Conservation (phyloP, 2,329 filamentous ascomycete species). For the Venturia carpophila region DNA sequence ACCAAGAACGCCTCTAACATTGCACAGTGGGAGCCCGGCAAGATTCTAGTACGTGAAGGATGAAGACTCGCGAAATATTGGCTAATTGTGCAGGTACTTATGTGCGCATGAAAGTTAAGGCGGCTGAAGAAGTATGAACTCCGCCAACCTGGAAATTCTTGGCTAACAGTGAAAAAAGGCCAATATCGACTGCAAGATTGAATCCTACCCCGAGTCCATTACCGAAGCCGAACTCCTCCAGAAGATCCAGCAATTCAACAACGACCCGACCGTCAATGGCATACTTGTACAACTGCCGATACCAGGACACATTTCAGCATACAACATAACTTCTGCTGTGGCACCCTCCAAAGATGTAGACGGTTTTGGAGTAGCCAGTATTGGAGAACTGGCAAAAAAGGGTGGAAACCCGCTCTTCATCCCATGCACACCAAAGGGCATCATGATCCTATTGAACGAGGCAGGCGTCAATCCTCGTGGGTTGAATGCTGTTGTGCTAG, state of each 20-base stretch:
- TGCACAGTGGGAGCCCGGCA: constrained; percentile 75
- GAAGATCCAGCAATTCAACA: constrained; percentile 73
- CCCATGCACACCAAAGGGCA: constrained; percentile 93
- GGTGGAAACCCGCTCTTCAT: constrained; percentile 83
- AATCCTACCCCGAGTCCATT: constrained; percentile 75
- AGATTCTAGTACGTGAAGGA: constrained; percentile 66
- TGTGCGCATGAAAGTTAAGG: constrained; percentile 99
- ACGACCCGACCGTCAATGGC: constrained; percentile 77
- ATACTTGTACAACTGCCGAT: constrained; percentile 91
- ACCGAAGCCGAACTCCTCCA: constrained; percentile 80
- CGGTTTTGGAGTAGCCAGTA: constrained; percentile 88
- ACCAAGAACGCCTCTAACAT: not conserved
- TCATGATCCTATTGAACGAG: constrained; percentile 85
- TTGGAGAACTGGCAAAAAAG: constrained; percentile 93
- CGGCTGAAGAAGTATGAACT: constrained; percentile 67
- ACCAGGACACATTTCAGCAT: constrained; percentile 83
- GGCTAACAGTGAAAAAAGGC: constrained; percentile 48
- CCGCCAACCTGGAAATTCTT: not conserved
- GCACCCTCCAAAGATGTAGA: constrained; percentile 95
- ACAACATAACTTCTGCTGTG: constrained; percentile 81
- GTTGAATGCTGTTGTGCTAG: constrained; percentile 90
- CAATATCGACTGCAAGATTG: constrained; percentile 78
- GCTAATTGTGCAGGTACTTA: constrained; percentile 61
- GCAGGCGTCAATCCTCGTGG: constrained; percentile 75
- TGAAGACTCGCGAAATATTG: not conserved